A percentile compares a stretch with the other conserved stretches of the same genome.
These are phyloP conservation scores for Scytalidium lignicola DNA, from an alignment of 2,329 filamentous ascomycete genomes.

Conservation along the genomic window DNA sequence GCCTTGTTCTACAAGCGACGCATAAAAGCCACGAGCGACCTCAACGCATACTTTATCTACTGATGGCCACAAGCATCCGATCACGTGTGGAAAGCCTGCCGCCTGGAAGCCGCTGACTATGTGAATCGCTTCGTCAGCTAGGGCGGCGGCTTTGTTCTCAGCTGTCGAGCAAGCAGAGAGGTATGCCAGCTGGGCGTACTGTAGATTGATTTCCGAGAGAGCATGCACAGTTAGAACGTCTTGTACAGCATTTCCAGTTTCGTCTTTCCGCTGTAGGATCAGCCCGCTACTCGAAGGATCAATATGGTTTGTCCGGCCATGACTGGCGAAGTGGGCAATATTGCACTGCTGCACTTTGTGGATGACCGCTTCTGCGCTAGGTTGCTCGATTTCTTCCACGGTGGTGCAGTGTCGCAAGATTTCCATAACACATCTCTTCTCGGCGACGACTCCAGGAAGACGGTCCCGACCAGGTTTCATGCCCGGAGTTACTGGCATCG, in stretches of 20 bases:
- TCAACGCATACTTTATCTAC: constrained; percentile 20
- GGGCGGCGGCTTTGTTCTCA: constrained; percentile 14
- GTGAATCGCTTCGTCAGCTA: constrained; percentile 31
- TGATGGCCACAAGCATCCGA: constrained; percentile 29
- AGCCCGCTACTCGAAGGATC: constrained; percentile 17
- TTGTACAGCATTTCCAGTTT: not conserved
- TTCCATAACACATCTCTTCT: not conserved
- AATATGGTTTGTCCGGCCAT: constrained; percentile 11
- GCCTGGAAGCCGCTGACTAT: constrained; percentile 32
- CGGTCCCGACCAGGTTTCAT: too few species aligned
- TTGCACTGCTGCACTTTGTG: not conserved
- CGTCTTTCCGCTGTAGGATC: constrained; percentile 13
- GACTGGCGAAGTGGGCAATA: constrained; percentile 17
- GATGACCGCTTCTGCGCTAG: not conserved
- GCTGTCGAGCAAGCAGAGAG: constrained; percentile 34
- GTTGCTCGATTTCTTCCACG: too few species aligned
- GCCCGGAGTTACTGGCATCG: too few species aligned
- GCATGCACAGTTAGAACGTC: constrained; percentile 4
- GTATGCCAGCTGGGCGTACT: constrained; percentile 25
- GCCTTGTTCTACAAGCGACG: constrained; percentile 5
- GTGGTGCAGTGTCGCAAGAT: not conserved
- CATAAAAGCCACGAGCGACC: constrained; percentile 21
- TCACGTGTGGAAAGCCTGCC: constrained; percentile 29
- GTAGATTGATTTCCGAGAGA: not conserved
- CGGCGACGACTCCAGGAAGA: too few species aligned